Evolutionary conservation across 495 filamentous ascomycete species (phyloP).

Genomic region (Talaromyces nanjingensis): DNA sequence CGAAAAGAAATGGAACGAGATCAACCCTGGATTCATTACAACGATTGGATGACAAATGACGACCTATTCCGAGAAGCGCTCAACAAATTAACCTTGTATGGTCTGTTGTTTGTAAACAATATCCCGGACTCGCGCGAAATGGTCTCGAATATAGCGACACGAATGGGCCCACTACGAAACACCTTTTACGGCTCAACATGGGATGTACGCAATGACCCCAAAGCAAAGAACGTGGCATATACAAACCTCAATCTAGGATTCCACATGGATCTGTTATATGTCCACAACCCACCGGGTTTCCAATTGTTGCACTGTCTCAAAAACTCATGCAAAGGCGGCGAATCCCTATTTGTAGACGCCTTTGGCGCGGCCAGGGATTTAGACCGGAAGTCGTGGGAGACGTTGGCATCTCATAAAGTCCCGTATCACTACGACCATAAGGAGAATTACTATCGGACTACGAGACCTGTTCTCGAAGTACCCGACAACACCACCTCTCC

Average conservation of each 20-base stretch:
- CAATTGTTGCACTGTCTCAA: slow-evolving; percentile 84
- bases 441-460: slow-evolving; percentile 52
- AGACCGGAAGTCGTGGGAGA: slow-evolving; percentile 5
- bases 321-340: slow-evolving; percentile 67
- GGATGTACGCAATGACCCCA: slow-evolving; percentile 71
- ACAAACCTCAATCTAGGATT: slow-evolving; percentile 70
- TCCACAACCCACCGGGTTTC: slow-evolving; percentile 66
- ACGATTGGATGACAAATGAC: slow-evolving; percentile 59
- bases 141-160: slow-evolving; percentile 58
- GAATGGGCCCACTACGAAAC: slow-evolving; percentile 68
- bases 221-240: slow-evolving; percentile 88
- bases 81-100: slow-evolving; percentile 45
- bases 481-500: neutral
- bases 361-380: slow-evolving; percentile 45
- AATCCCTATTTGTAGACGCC: slow-evolving; percentile 74
- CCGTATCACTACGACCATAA: slow-evolving; percentile 62
- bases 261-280: slow-evolving; percentile 92
- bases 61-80: slow-evolving; percentile 47
- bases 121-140: slow-evolving; percentile 58
- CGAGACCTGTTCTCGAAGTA: slow-evolving; percentile 47
- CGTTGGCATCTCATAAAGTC: slow-evolving; percentile 38
- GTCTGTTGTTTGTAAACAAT: slow-evolving; percentile 64
- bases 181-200: slow-evolving; percentile 87
- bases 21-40: slow-evolving; percentile 52
- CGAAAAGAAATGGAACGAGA: slow-evolving; percentile 13